These are phyloP conservation scores for Morella rubra DNA, from an alignment of 306 rosid species.

Conservation along the genomic window DNA sequence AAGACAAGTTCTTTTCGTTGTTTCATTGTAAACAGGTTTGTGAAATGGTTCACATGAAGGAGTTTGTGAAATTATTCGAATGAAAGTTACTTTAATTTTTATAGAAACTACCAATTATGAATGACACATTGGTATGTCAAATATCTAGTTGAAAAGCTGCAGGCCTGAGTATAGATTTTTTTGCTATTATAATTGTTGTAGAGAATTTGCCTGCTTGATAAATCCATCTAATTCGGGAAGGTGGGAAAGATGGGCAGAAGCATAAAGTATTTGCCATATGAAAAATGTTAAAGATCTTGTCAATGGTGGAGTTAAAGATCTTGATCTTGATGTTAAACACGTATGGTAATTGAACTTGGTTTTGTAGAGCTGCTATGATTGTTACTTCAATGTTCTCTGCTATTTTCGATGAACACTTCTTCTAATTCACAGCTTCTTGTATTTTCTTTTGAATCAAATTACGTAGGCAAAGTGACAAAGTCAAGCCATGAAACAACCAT, in stretches of 20 bases:
- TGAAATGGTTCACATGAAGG: too few species aligned
- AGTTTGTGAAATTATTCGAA: background rate
- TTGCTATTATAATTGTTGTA: too few species aligned
- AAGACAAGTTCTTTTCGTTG: too few species aligned
- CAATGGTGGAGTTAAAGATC: background rate
- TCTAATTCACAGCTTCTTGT: background rate
- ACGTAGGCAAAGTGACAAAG: too few species aligned
- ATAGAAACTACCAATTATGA: background rate
- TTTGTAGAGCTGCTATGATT: too few species aligned
- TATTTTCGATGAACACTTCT: background rate
- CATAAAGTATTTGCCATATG: background rate
- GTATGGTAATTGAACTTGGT: too few species aligned
- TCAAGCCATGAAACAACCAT: too few species aligned
- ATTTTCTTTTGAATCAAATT: too few species aligned
- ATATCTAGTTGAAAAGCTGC: background rate
- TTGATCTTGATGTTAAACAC: too few species aligned
- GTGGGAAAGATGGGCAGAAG: background rate
- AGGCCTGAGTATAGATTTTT: too few species aligned
- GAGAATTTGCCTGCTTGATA: background rate
- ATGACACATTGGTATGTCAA: background rate
- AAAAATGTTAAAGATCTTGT: background rate
- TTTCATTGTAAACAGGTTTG: too few species aligned
- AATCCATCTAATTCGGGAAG: too few species aligned
- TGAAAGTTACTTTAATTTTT: constrained; percentile 5
- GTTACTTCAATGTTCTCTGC: background rate